Percentiles rank a stretch among this genome's conserved stretches.
Conservation (phyloP, 768 basidiomycete genomes). For the Termitomyces sp. region DNA sequence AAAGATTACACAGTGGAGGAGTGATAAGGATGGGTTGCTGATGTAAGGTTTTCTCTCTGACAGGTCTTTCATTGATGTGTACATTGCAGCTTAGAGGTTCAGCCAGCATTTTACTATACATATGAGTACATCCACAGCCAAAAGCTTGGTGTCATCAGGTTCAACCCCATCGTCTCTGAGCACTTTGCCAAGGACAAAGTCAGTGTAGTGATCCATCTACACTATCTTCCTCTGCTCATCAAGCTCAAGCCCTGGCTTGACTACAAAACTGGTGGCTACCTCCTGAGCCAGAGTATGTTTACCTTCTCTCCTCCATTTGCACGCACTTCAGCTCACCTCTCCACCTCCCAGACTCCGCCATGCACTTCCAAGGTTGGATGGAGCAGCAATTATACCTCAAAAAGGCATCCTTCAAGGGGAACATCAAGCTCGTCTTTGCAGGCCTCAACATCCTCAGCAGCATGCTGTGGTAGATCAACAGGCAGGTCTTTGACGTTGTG, state of each 20-base stretch:
- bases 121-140: slow-evolving; percentile 94
- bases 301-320: neutral
- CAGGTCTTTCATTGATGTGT: neutral
- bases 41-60: slow-evolving; percentile 41
- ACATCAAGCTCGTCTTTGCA: slow-evolving; percentile 80
- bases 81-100: slow-evolving; percentile 61
- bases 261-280: slow-evolving; percentile 76
- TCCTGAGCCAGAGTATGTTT: slow-evolving; percentile 62
- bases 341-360: slow-evolving; percentile 53
- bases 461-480: slow-evolving; percentile 90
- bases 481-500: slow-evolving; percentile 67
- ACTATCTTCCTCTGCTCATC: slow-evolving; percentile 93
- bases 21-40: slow-evolving; percentile 51
- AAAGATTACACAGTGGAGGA: slow-evolving; percentile 56
- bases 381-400: slow-evolving; percentile 81
- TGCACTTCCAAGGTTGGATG: slow-evolving; percentile 89
- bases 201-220: slow-evolving; percentile 74
- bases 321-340: slow-evolving; percentile 3
- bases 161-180: slow-evolving; percentile 77
- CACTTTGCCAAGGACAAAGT: slow-evolving; percentile 73
- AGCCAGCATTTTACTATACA: slow-evolving; percentile 87
- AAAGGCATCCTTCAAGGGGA: slow-evolving; percentile 65
- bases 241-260: slow-evolving; percentile 85
- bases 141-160: slow-evolving; percentile 86
- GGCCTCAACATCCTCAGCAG: slow-evolving; percentile 86